These are phyloP conservation scores for Mesotaenium endlicherianum DNA, from an alignment of 139 green algal species.

Conservation along the genomic window DNA sequence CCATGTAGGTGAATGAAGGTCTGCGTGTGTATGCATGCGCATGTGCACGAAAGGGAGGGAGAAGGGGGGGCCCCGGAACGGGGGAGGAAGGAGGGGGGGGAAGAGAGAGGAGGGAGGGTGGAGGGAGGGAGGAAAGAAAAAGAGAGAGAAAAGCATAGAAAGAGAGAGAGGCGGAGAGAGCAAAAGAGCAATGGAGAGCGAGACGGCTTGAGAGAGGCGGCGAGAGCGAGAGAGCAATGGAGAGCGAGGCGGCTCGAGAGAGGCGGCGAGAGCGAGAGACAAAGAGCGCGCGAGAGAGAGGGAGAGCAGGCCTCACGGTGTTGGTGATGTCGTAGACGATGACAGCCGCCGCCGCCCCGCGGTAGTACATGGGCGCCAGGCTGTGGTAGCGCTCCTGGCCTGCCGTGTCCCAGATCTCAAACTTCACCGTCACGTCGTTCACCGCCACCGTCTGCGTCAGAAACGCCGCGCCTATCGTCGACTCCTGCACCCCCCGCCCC, in stretches of 20 bases:
- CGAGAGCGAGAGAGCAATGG: not conserved
- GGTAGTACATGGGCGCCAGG: slow-evolving; percentile 99
- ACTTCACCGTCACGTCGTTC: slow-evolving; percentile 91
- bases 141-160: no score
- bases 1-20: no score
- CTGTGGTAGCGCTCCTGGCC: slow-evolving; percentile 98
- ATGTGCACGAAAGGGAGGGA: no score
- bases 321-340: slow-evolving; percentile 85
- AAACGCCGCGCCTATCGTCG: slow-evolving; percentile 96
- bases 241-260: not conserved
- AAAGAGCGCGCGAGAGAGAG: not conserved
- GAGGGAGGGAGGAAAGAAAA: no score
- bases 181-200: not conserved
- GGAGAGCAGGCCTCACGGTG: slow-evolving; percentile 31
- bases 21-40: no score
- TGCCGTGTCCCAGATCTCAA: slow-evolving; percentile 92
- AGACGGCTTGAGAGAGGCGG: not conserved
- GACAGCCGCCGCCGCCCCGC: slow-evolving; percentile 88
- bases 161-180: no score
- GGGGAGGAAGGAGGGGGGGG: no score
- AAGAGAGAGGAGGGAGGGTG: no score
- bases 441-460: slow-evolving; percentile 91
- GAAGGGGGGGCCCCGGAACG: no score
- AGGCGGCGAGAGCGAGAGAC: not conserved
- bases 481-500: slow-evolving; percentile 85